Percentiles rank a stretch among this genome's conserved stretches.
Evolutionary conservation across 306 rosid species (phyloP).

Genomic region (Begonia peltatifolia): DNA sequence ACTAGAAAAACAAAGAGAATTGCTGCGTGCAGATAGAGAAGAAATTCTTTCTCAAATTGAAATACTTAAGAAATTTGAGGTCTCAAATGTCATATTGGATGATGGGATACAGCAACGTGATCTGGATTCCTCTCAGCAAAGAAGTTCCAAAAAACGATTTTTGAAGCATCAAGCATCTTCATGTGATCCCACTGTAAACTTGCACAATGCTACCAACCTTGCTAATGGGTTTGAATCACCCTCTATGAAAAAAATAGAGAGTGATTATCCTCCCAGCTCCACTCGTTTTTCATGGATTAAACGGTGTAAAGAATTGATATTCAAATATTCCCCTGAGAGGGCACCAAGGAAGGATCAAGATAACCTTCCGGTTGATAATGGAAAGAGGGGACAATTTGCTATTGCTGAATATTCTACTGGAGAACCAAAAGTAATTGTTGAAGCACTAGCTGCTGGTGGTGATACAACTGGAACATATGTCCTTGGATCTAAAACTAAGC

Average conservation of each 20-base stretch:
- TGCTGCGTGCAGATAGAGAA: slow-evolving; percentile 73
- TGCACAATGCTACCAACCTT: slow-evolving; percentile 12
- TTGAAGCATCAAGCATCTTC: slow-evolving; percentile 24
- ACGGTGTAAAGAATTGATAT: slow-evolving; percentile 56
- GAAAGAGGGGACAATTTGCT: slow-evolving; percentile 10
- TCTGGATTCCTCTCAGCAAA: slow-evolving; percentile 29
- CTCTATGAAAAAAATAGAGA: slow-evolving; percentile 21
- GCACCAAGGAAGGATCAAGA: slow-evolving; percentile 16
- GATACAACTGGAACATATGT: slow-evolving; percentile 12
- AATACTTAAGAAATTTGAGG: slow-evolving; percentile 55
- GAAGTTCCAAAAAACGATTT: slow-evolving; percentile 27
- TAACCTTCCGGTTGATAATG: slow-evolving; percentile 9
- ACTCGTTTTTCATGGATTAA: slow-evolving; percentile 63
- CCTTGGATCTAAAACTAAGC: slow-evolving; percentile 19
- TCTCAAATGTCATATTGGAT: slow-evolving; percentile 51
- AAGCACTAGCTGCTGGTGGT: slow-evolving; percentile 46
- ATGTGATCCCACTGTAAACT: slow-evolving; percentile 15
- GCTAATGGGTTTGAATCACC: slow-evolving; percentile 37
- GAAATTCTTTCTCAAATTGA: slow-evolving; percentile 60
- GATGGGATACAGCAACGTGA: slow-evolving; percentile 45
- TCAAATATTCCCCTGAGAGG: slow-evolving; percentile 48
- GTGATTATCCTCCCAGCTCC: slow-evolving; percentile 31
- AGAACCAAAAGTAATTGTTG: slow-evolving; percentile 82
- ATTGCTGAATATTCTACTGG: slow-evolving; percentile 27
- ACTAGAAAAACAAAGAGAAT: slow-evolving; percentile 71